These are phyloP conservation scores for Calonectria ilicicola DNA, from an alignment of 2,329 filamentous ascomycete genomes.

Conservation along the genomic window DNA sequence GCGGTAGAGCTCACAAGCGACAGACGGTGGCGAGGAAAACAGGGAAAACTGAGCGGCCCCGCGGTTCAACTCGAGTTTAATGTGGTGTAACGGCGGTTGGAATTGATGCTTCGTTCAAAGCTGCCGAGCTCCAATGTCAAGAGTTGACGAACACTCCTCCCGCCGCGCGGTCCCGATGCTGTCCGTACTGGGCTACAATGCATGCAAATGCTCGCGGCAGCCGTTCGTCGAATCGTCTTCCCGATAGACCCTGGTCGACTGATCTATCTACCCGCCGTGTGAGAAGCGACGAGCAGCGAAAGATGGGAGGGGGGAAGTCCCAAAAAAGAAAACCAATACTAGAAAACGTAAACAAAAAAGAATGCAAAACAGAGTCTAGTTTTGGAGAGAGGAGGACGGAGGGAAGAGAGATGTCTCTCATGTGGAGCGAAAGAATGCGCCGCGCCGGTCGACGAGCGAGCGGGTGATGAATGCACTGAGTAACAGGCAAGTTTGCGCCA, in stretches of 20 bases:
- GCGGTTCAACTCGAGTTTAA: neutral
- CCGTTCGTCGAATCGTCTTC: neutral
- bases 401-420: conserved; percentile 18
- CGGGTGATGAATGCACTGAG: conserved; percentile 17
- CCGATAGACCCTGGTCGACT: neutral
- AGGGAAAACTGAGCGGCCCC: neutral
- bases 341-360: conserved; percentile 24
- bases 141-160: neutral
- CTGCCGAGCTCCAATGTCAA: neutral
- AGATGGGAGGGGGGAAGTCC: conserved; percentile 1
- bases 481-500: conserved; percentile 15
- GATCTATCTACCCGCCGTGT: neutral
- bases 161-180: neutral
- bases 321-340: conserved; percentile 31
- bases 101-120: conserved; percentile 8
- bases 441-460: conserved; percentile 2
- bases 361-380: conserved; percentile 6
- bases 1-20: conserved; percentile 9
- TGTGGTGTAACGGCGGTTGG: conserved; percentile 4
- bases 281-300: neutral
- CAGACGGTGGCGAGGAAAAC: conserved; percentile 1
- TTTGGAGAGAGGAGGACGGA: conserved; percentile 11
- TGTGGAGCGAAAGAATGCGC: conserved; percentile 18
- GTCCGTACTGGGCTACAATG: neutral
- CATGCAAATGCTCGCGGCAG: neutral